Evolutionary conservation across 495 filamentous ascomycete genomes (phyloP).

Genomic region (Trichoderma parareesei): DNA sequence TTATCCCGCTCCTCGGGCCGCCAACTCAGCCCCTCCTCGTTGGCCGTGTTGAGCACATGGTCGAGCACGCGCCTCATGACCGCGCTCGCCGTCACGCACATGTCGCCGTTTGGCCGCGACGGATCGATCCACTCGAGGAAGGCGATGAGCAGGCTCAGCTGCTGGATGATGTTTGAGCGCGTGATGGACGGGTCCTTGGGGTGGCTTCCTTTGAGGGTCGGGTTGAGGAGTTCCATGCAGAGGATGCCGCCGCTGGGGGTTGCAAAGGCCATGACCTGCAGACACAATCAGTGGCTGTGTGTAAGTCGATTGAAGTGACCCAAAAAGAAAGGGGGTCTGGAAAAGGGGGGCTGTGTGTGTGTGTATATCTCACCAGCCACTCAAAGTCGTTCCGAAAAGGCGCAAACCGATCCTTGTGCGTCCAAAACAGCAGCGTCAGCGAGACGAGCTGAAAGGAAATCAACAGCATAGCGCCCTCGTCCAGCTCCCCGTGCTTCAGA

Average conservation of each 20-base stretch:
- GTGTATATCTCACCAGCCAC: slow-evolving; percentile 9
- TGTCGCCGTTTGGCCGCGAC: slow-evolving; percentile 43
- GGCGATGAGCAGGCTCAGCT: slow-evolving; percentile 54
- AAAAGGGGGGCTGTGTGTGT: too few relatives aligned
- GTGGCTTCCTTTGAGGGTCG: slow-evolving; percentile 12
- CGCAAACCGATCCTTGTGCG: slow-evolving; percentile 38
- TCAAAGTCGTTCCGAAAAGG: slow-evolving; percentile 34
- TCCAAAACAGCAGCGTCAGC: slow-evolving; percentile 30
- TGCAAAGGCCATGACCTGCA: slow-evolving; percentile 45
- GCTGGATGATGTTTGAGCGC: slow-evolving; percentile 53
- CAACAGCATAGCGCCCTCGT: slow-evolving; percentile 44
- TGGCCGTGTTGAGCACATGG: slow-evolving; percentile 29
- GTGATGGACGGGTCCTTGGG: slow-evolving; percentile 33
- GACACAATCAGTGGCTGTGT: too few relatives aligned
- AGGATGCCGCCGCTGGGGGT: slow-evolving; percentile 52
- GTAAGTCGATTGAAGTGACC: too few relatives aligned
- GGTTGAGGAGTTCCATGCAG: slow-evolving; percentile 38
- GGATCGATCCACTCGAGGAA: slow-evolving; percentile 49
- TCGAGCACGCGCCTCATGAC: slow-evolving; percentile 41
- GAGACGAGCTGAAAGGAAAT: slow-evolving; percentile 44
- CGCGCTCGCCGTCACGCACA: slow-evolving; percentile 36
- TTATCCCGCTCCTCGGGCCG: neutral
- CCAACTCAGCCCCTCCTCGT: neutral
- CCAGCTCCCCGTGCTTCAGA: slow-evolving; percentile 42
- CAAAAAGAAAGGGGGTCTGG: too few relatives aligned